Evolutionary conservation across 2,329 filamentous ascomycete genomes (phyloP).

Genomic region (Fusarium penzigii): DNA sequence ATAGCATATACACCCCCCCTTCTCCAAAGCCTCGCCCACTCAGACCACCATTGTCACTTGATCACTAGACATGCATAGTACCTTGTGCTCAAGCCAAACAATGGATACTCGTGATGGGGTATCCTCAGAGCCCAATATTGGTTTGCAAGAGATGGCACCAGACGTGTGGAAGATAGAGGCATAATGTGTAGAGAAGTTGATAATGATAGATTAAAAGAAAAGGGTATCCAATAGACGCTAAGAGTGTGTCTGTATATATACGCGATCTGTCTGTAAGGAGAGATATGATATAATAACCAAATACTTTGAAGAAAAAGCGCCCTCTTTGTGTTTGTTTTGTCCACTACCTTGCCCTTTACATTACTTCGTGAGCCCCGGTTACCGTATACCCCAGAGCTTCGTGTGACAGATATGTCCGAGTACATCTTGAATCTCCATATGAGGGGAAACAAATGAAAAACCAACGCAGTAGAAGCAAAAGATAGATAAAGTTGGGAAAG

Average conservation of each 20-base stretch:
- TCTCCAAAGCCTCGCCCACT: no score
- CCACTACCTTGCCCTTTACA: conserved; percentile 9
- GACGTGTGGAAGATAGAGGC: no score
- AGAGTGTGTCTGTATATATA: neutral
- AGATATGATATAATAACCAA: neutral
- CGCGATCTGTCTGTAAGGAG: neutral
- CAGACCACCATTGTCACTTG: no score
- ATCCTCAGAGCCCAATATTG: no score
- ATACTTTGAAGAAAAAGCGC: neutral
- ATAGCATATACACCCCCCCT: no score
- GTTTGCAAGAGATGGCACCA: no score
- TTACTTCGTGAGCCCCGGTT: conserved; percentile 21
- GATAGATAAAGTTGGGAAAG: no score
- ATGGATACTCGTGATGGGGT: no score
- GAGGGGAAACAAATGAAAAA: conserved; percentile 7
- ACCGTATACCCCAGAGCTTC: conserved; percentile 16
- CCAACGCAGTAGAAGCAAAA: conserved; percentile 3
- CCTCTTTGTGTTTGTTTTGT: conserved; percentile 2
- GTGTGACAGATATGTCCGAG: neutral
- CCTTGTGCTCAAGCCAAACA: no score
- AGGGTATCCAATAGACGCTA: neutral
- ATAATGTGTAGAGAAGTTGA: neutral
- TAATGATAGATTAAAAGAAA: neutral
- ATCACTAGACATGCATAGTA: no score
- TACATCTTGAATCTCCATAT: conserved; percentile 4